Conservation (phyloP, 2,329 filamentous ascomycete species). For the Verticillium tricorpus region DNA sequence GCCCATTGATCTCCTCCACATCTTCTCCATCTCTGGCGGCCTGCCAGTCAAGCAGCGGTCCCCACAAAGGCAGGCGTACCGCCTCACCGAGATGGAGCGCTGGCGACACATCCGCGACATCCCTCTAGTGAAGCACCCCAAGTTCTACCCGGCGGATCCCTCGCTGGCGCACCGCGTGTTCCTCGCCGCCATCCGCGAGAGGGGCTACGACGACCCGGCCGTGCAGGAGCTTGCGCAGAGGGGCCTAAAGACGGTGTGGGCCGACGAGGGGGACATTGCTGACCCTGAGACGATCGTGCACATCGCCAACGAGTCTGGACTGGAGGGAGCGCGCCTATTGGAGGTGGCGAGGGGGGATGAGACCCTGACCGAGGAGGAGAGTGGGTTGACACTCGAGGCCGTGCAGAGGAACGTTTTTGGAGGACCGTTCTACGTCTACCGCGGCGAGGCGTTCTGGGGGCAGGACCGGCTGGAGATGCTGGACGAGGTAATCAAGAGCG, state of each 20-base stretch:
- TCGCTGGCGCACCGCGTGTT: slow-evolving; percentile 21
- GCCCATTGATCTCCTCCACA: slow-evolving; percentile 22
- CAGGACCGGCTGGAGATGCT: slow-evolving; percentile 19
- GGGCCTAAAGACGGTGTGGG: slow-evolving; percentile 11
- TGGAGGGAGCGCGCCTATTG: slow-evolving; percentile 6
- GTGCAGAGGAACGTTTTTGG: slow-evolving; percentile 15
- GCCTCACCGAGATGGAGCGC: slow-evolving; percentile 18
- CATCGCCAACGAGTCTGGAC: slow-evolving; percentile 7
- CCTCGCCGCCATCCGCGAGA: slow-evolving; percentile 4
- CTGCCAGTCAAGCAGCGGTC: slow-evolving; percentile 25
- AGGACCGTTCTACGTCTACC: slow-evolving; percentile 17
- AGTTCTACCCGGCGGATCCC: slow-evolving; percentile 18
- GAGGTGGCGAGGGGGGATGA: background rate
- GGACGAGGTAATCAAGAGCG: slow-evolving; percentile 18
- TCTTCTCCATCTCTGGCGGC: slow-evolving; percentile 25
- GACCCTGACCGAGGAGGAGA: slow-evolving; percentile 3
- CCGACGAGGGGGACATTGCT: slow-evolving; percentile 9
- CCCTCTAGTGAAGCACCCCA: slow-evolving; percentile 20
- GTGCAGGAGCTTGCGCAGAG: slow-evolving; percentile 9
- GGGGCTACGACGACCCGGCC: slow-evolving; percentile 3
- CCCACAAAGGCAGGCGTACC: slow-evolving; percentile 22
- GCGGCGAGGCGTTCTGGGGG: slow-evolving; percentile 20
- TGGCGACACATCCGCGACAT: slow-evolving; percentile 21
- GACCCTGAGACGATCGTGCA: slow-evolving; percentile 8
- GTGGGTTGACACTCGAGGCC: slow-evolving; percentile 11